phyloP scores from a whole-genome alignment of 1,284 basidiomycete species.

The Sanghuangporus baumii region DNA sequence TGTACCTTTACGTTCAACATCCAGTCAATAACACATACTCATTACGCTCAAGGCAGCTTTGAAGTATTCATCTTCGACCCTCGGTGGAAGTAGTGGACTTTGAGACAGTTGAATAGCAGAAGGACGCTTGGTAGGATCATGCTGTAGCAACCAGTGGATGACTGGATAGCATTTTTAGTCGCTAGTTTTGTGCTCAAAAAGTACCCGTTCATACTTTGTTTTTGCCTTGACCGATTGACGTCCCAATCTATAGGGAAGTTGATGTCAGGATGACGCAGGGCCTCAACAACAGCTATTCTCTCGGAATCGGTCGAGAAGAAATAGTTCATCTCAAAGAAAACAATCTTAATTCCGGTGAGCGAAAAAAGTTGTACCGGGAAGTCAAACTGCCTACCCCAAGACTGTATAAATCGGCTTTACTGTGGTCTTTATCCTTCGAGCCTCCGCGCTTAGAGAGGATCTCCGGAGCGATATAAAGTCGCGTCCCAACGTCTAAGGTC shows the following conservation, averaged over 20 bases:
- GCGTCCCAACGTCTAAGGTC: conserved; percentile 78
- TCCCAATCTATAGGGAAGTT: conserved; percentile 79
- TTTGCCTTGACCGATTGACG: conserved; percentile 52
- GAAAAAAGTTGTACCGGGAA: neutral
- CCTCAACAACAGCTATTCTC: conserved; percentile 78
- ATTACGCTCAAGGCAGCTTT: conserved; percentile 76
- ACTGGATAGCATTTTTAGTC: conserved; percentile 35
- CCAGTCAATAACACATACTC: conserved; percentile 37
- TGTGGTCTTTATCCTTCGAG: conserved; percentile 54
- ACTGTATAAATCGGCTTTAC: conserved; percentile 94
- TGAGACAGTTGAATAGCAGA: conserved; percentile 82
- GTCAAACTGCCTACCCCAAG: conserved; percentile 57
- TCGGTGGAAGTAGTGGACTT: conserved; percentile 69
- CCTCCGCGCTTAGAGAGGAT: conserved; percentile 59
- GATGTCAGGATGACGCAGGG: conserved; percentile 67
- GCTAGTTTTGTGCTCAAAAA: neutral
- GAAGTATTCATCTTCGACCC: conserved; percentile 81
- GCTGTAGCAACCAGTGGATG: conserved; percentile 78
- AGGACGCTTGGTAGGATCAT: conserved; percentile 79
- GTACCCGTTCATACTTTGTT: conserved; percentile 47
- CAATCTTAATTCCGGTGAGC: conserved; percentile 51
- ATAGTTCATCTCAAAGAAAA: conserved; percentile 98
- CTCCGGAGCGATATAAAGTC: conserved; percentile 91
- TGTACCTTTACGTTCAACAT: neutral
- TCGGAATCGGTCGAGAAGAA: conserved; percentile 84